phyloP scores from a whole-genome alignment of 1,284 basidiomycete genomes.

The Malassezia furfur region DNA sequence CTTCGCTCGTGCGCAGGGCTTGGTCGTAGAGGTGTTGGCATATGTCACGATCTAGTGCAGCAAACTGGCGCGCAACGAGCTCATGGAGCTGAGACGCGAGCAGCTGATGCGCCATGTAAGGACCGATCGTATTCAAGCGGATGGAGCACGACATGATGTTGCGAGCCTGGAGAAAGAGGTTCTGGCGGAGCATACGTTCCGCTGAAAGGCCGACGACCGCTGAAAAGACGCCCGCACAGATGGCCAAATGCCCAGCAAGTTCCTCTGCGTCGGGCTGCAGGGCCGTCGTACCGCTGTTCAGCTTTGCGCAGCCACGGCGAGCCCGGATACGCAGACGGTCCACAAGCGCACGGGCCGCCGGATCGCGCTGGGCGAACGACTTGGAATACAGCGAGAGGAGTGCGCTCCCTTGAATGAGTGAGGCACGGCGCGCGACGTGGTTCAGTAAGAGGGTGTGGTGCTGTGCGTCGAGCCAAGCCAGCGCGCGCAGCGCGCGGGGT shows the following conservation, averaged over 20 bases:
- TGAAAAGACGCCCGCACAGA: constrained; percentile 80
- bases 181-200: constrained; percentile 62
- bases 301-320: constrained; percentile 18
- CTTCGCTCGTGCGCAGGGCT: background rate
- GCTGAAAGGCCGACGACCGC: constrained; percentile 64
- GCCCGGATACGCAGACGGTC: constrained; percentile 14
- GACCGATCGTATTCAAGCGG: constrained; percentile 80
- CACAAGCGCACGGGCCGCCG: background rate
- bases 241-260: constrained; percentile 64
- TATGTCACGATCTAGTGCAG: constrained; percentile 10
- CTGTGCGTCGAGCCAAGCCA: constrained; percentile 57
- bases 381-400: constrained; percentile 78
- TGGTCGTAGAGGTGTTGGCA: background rate
- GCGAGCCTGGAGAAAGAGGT: constrained; percentile 84
- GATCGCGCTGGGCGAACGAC: constrained; percentile 54
- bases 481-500: background rate
- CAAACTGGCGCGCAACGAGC: constrained; percentile 13
- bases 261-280: constrained; percentile 31
- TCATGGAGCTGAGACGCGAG: constrained; percentile 60
- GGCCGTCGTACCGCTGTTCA: background rate
- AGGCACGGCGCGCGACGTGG: constrained; percentile 76
- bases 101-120: constrained; percentile 81
- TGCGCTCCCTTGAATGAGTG: constrained; percentile 82
- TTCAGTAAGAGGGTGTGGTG: constrained; percentile 82
- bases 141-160: constrained; percentile 81